Evolutionary conservation across 352 stramenopile genomes (phyloP).

Genomic region (Phytophthora litchii): DNA sequence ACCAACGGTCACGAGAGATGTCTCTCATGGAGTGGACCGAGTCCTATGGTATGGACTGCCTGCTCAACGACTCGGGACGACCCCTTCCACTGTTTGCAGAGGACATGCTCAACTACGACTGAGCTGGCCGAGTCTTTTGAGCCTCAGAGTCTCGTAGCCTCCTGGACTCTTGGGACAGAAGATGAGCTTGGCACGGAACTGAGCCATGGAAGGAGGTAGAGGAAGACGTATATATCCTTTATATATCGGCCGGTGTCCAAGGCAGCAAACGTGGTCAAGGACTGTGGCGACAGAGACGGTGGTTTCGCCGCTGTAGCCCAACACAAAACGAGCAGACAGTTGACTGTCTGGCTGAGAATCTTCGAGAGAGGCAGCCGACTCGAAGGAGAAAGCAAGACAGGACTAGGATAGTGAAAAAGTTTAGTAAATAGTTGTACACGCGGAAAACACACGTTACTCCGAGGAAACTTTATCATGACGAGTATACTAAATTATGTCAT

Average conservation of each 20-base stretch:
- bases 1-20: slow-evolving; percentile 61
- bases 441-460: slow-evolving; percentile 22
- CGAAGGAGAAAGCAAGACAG: slow-evolving; percentile 9
- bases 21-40: slow-evolving; percentile 83
- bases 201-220: slow-evolving; percentile 4
- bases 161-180: not conserved
- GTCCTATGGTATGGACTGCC: slow-evolving; percentile 78
- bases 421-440: slow-evolving; percentile 27
- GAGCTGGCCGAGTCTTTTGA: slow-evolving; percentile 19
- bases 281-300: slow-evolving; percentile 9
- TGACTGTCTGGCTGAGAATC: slow-evolving; percentile 6
- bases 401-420: slow-evolving; percentile 30
- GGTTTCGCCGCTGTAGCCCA: slow-evolving; percentile 10
- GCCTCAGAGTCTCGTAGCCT: slow-evolving; percentile 5
- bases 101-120: slow-evolving; percentile 65
- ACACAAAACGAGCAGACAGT: slow-evolving; percentile 10
- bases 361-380: slow-evolving; percentile 12
- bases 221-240: slow-evolving; percentile 33
- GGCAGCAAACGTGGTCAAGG: slow-evolving; percentile 14
- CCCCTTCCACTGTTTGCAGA: slow-evolving; percentile 66
- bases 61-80: slow-evolving; percentile 66
- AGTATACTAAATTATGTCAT: slow-evolving; percentile 31
- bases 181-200: slow-evolving; percentile 2
- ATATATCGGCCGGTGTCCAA: slow-evolving; percentile 25
- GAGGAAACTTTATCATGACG: slow-evolving; percentile 15